Conservation (phyloP, 2,329 filamentous ascomycete species). For the Exophiala oligosperma region DNA sequence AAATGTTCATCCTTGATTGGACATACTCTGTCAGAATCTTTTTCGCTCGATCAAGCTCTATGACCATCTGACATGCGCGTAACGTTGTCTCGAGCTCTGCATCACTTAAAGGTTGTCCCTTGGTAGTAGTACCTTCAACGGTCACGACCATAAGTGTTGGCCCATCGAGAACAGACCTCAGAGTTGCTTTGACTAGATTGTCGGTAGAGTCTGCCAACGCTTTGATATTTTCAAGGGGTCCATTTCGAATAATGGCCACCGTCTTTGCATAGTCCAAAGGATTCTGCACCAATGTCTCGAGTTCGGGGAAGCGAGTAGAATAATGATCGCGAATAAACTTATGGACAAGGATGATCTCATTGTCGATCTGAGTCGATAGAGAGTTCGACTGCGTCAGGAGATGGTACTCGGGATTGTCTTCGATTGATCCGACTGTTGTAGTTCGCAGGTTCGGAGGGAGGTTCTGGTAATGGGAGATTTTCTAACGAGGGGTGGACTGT, state of each 20-base stretch:
- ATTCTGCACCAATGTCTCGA: slow-evolving; percentile 86
- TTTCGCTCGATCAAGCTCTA: slow-evolving; percentile 86
- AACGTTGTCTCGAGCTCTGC: slow-evolving; percentile 72
- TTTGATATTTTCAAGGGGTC: slow-evolving; percentile 86
- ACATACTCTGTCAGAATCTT: slow-evolving; percentile 88
- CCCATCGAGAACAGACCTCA: slow-evolving; percentile 81
- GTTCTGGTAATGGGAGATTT: slow-evolving; percentile 75
- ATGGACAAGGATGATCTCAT: slow-evolving; percentile 88
- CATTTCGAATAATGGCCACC: slow-evolving; percentile 89
- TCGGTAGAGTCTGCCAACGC: slow-evolving; percentile 71
- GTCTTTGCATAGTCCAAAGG: slow-evolving; percentile 95
- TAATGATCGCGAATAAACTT: slow-evolving; percentile 97
- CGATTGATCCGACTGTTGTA: slow-evolving; percentile 74
- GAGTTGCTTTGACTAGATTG: slow-evolving; percentile 72
- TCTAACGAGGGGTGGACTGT: slow-evolving; percentile 64
- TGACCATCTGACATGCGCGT: slow-evolving; percentile 80
- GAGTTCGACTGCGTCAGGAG: slow-evolving; percentile 86
- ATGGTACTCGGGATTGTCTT: slow-evolving; percentile 89
- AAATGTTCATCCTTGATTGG: slow-evolving; percentile 93
- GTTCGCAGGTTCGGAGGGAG: slow-evolving; percentile 65
- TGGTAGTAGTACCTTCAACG: slow-evolving; percentile 87
- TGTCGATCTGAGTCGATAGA: slow-evolving; percentile 87
- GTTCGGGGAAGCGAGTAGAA: slow-evolving; percentile 86
- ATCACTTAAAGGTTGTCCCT: slow-evolving; percentile 74
- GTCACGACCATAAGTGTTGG: slow-evolving; percentile 94